Percentiles rank a stretch among this genome's conserved stretches.
Conservation (phyloP, 306 rosid species). For the Castanea sativa region DNA sequence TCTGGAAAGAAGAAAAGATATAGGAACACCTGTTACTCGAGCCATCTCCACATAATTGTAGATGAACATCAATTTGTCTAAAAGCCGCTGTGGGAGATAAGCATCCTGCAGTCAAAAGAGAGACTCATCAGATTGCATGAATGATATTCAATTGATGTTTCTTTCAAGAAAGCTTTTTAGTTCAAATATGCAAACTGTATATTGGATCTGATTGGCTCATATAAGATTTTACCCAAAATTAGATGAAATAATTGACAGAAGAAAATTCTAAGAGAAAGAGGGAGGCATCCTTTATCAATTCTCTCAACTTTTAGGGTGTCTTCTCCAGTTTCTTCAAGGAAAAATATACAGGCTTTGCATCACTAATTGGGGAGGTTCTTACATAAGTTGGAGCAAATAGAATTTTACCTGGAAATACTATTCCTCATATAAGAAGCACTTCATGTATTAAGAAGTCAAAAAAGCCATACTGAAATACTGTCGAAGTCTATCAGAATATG, state of each 20-base stretch:
- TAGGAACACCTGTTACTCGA: constrained; percentile 97
- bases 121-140: constrained; percentile 6
- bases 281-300: not conserved
- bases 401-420: not conserved
- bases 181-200: not conserved
- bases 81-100: constrained; percentile 93
- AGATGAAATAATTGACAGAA: not conserved
- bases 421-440: not conserved
- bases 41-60: constrained; percentile 99
- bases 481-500: not conserved
- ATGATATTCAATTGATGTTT: not conserved
- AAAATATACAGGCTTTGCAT: not conserved
- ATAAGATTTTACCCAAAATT: not conserved
- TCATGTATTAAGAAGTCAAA: not conserved
- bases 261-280: not conserved
- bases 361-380: not conserved
- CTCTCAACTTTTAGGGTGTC: not conserved
- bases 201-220: not conserved
- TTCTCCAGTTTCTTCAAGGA: not conserved
- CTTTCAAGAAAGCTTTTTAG: not conserved
- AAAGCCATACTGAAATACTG: not conserved
- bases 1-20: constrained; percentile 91
- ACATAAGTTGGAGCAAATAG: not conserved
- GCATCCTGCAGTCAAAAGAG: constrained; percentile 70
- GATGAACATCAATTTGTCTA: constrained; percentile 91